Base-by-base conservation (phyloP, 1,284 basidiomycete species). In the Pterulicium gracile region DNA sequence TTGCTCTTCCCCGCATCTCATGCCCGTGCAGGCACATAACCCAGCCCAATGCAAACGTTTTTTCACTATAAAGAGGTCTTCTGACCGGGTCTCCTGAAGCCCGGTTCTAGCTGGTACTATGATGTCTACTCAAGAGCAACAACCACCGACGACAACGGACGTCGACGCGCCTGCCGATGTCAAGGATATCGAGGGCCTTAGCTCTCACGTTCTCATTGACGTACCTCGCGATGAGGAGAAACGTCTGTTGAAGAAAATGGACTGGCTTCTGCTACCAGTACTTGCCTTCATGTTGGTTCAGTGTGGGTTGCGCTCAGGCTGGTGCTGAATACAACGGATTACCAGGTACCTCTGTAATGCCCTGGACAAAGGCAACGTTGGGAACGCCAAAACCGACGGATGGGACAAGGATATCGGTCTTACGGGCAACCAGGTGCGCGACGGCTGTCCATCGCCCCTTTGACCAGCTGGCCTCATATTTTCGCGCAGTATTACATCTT, bases 311-410 rank as follows among this genome's bases (percentile, higher is more conserved):
- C 7, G n/a, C 34, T 15, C 21, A n/a, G 35, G 21, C 46, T 40
- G n/a, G 4, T 23, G 4, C 43, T 53, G 24, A 41, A 19, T 12
- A 40, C n/a, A n/a, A n/a, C n/a, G n/a, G n/a, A n/a, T n/a, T 4
- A 42, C 15, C 24, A 70, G 69, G 68, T 72, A 72, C 52, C 57
- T 72, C 14, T 68, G 66, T 49, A 73, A 73, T 58, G 72, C 73
- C 12, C 57, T 77, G 40, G 73, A 75, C 55, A 73, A 73, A 58
- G 70, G 72, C 4, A 76, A 75, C 51, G 68, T 76, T 13, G 72
- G 68, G 3, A 76, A 77, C 55, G 74, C 74, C 15, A 71, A 74
- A 51, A 73, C 72, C 1, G 72, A 68, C 43, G 68, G 69, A 3
- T 66, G 70, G 61, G 66, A 69, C 53, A 63, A 65, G 54, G 68